Evolutionary conservation across 441 rosid species (phyloP).

Genomic region (Omphalea diandra): DNA sequence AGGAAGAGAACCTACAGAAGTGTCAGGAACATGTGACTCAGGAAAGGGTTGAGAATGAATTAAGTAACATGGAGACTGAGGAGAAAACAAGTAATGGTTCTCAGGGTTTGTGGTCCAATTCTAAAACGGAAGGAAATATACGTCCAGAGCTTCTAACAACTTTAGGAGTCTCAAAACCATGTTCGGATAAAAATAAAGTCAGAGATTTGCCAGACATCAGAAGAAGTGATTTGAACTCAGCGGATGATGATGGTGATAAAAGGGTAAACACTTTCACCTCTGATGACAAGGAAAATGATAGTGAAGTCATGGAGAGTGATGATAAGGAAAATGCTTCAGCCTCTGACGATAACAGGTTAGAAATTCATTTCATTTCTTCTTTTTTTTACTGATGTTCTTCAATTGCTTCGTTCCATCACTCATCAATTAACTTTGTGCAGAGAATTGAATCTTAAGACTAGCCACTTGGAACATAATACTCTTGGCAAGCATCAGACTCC

Average conservation of each 20-base stretch:
- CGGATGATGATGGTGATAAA: not conserved
- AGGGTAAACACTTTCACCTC: not conserved
- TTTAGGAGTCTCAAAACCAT: constrained; percentile 5
- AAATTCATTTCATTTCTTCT: not conserved
- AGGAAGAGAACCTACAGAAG: constrained; percentile 21
- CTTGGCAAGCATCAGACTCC: constrained; percentile 39
- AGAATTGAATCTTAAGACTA: constrained; percentile 22
- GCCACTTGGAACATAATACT: constrained; percentile 31
- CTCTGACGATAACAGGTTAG: constrained; percentile 55
- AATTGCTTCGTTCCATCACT: not conserved
- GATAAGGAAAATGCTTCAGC: constrained; percentile 40
- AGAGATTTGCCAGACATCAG: constrained; percentile 15
- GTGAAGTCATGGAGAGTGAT: constrained; percentile 24
- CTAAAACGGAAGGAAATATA: constrained; percentile 12
- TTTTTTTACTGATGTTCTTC: not conserved
- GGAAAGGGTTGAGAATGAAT: constrained; percentile 30
- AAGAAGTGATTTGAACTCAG: constrained; percentile 1
- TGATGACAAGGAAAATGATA: constrained; percentile 19
- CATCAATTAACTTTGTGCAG: constrained; percentile 31
- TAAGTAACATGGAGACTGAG: constrained; percentile 38
- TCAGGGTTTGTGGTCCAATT: constrained; percentile 19
- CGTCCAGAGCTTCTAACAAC: constrained; percentile 4
- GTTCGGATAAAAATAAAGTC: constrained; percentile 20
- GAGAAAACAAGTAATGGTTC: constrained; percentile 29
- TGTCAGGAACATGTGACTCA: constrained; percentile 9